Evolutionary conservation across 331 rosid species (phyloP), one percentile per base, ranked within the genome.

Genomic region (Rhamnella rubrinervis): DNA sequence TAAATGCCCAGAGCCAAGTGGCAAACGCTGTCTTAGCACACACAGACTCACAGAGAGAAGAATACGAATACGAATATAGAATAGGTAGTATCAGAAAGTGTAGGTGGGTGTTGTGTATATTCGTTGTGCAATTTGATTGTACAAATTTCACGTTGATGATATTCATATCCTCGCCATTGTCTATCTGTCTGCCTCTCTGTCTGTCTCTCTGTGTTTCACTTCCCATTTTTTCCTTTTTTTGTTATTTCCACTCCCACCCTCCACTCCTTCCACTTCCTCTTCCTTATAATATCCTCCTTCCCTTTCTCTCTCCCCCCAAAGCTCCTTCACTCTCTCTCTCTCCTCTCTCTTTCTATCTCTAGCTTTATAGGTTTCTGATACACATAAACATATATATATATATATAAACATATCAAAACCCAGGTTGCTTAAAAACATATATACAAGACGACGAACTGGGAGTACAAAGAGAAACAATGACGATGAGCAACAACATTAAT

Each of bases 141-240:
- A 67, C 67, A 63, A 61, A 80, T 9, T 55, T 82, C 78, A 77
- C 80, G 85, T 81, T 81, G 77, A 55, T 63, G 83, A 70, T 68
- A 77, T 44, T 44, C 49, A 75, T 60, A 59, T 57, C 78, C 73
- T 71, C 35, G 11, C 60, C 79, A 46, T 55, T 23, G 82, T 76
- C 84, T 79, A 77, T 55, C 92, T 90, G 92, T 88, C 87, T 31
- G 86, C 95, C 83, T 38, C 86, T 63, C 95, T 90, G 90, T 66
- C 95, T 90, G 90, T 85, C 86, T 56, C 51, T 56, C 61, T 72
- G 67, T 65, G 26, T 39, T 26, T 52, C n/a, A 47, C 62, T 20
- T 52, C 57, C 61, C 71, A 56, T 37, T 71, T 55, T 68, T 68
- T 79, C 67, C 63, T 71, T 70, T 17, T 70, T 50, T 19, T 60